A percentile compares a stretch with the other conserved stretches of the same genome.
Evolutionary conservation across 768 basidiomycete species (phyloP).

Genomic region (Lactarius sp.): DNA sequence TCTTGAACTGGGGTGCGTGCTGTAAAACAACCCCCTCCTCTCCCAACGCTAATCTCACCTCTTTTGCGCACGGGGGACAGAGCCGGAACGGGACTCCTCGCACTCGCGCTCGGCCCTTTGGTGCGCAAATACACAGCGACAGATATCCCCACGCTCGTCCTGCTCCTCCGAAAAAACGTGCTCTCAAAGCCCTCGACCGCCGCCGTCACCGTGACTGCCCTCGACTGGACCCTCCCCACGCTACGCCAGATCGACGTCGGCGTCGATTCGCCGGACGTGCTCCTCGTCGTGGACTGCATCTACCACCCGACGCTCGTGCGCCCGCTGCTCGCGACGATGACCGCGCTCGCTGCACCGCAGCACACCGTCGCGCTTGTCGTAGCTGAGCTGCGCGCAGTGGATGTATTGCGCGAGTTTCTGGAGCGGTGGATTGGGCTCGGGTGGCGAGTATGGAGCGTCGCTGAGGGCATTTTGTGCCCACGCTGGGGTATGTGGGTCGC

Average conservation of each 20-base stretch:
- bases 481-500: slow-evolving; percentile 19
- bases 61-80: slow-evolving; percentile 2
- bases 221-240: slow-evolving; percentile 18
- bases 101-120: slow-evolving; percentile 17
- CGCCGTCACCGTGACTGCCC: background rate
- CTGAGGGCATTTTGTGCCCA: background rate
- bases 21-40: background rate
- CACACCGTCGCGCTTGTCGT: slow-evolving; percentile 7
- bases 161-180: slow-evolving; percentile 10
- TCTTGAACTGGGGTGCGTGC: slow-evolving; percentile 67
- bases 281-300: slow-evolving; percentile 11
- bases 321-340: slow-evolving; percentile 11
- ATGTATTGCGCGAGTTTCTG: slow-evolving; percentile 32
- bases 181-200: background rate
- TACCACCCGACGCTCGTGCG: slow-evolving; percentile 10
- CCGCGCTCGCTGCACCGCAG: background rate
- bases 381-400: slow-evolving; percentile 26
- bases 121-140: slow-evolving; percentile 24
- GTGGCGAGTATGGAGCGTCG: slow-evolving; percentile 22
- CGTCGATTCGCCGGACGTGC: background rate
- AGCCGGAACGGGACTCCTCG: slow-evolving; percentile 26
- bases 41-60: background rate
- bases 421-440: slow-evolving; percentile 28
- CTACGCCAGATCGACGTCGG: background rate
- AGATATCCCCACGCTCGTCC: slow-evolving; percentile 23